Evolutionary conservation across 371 early-diverging fungal genomes (phyloP).

Genomic region (Mortierella sp.): DNA sequence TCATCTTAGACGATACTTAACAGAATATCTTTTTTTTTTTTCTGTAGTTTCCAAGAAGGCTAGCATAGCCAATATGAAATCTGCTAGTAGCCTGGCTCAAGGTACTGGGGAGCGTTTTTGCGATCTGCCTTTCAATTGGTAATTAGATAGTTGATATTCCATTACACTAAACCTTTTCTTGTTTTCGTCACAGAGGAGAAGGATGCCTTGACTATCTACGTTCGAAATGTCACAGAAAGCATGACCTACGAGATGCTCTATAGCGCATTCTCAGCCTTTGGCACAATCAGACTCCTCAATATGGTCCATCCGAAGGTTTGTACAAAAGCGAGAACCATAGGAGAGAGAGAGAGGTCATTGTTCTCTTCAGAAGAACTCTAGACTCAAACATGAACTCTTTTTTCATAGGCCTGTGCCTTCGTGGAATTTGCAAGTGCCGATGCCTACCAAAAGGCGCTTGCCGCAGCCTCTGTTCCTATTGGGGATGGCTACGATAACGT

Average conservation of each 20-base stretch:
- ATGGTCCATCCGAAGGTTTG: slow-evolving; percentile 36
- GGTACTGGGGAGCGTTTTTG: slow-evolving; percentile 13
- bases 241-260: slow-evolving; percentile 42
- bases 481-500: slow-evolving; percentile 38
- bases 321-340: not conserved
- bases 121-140: not conserved
- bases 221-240: slow-evolving; percentile 40
- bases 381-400: not conserved
- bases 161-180: not conserved
- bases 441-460: slow-evolving; percentile 36
- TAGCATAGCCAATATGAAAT: slow-evolving; percentile 28
- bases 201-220: slow-evolving; percentile 44
- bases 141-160: not conserved
- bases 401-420: slow-evolving; percentile 33
- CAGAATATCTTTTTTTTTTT: not conserved
- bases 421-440: slow-evolving; percentile 29
- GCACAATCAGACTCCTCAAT: slow-evolving; percentile 29
- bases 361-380: no score
- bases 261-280: slow-evolving; percentile 42
- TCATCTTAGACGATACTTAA: no score
- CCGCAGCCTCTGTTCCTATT: slow-evolving; percentile 29
- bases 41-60: slow-evolving; percentile 21
- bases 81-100: slow-evolving; percentile 39
- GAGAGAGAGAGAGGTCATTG: not conserved
- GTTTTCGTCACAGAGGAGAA: slow-evolving; percentile 23